Evolutionary conservation across 257 asterid species (phyloP).

Genomic region (Solanum clarkiae): DNA sequence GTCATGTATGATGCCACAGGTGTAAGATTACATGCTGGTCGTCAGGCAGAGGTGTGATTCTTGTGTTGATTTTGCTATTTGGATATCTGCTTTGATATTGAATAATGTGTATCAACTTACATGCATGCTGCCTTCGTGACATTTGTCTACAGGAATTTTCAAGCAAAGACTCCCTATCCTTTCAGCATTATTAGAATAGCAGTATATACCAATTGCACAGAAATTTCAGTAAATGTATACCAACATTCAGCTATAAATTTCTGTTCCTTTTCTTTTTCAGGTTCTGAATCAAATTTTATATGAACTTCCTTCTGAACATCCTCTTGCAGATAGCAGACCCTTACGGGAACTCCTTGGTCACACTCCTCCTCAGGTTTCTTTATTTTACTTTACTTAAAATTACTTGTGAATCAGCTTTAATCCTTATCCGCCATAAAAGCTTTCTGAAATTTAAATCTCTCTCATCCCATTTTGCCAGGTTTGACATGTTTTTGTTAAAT

Average conservation of each 20-base stretch:
- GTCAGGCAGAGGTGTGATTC: constrained; percentile 10
- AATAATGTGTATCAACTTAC: neutral
- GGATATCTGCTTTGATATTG: neutral
- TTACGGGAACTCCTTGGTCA: constrained; percentile 9
- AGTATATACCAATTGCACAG: neutral
- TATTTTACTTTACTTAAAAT: neutral
- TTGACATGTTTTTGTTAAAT: neutral
- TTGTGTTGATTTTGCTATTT: neutral
- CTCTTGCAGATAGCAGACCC: constrained; percentile 5
- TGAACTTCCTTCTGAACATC: constrained; percentile 10
- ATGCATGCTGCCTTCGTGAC: neutral
- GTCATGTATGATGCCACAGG: constrained; percentile 16
- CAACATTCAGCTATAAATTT: neutral
- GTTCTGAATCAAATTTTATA: constrained; percentile 7
- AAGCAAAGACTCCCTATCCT: neutral
- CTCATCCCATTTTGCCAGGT: neutral
- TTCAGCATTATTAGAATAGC: neutral
- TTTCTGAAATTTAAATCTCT: neutral
- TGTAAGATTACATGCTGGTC: constrained; percentile 12
- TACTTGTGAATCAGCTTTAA: neutral
- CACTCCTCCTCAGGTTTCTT: constrained; percentile 11
- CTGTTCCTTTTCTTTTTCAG: neutral
- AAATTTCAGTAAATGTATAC: neutral
- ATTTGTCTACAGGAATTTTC: neutral
- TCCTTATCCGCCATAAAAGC: neutral